Evolutionary conservation across 148 eudicot species (phyloP).

Genomic region (Silene conica): DNA sequence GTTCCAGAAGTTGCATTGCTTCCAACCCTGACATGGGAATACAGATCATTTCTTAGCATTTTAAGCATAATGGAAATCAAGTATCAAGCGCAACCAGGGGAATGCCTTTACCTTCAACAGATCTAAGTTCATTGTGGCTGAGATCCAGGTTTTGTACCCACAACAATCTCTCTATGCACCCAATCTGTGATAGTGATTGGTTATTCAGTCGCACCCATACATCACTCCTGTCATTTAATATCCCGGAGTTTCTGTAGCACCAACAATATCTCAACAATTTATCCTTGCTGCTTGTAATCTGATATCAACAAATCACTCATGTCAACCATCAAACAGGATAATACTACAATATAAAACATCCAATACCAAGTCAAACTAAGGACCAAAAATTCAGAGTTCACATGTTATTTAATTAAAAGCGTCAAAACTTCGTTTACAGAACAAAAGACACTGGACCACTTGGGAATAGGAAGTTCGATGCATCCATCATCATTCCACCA

Average conservation of each 20-base stretch:
- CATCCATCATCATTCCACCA: not conserved
- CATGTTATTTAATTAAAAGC: not conserved
- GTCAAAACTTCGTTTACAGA: not conserved
- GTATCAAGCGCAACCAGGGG: not conserved
- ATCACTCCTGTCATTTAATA: conserved; percentile 20
- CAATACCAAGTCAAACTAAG: not conserved
- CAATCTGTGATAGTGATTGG: conserved; percentile 56
- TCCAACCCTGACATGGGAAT: conserved; percentile 60
- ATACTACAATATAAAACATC: not conserved
- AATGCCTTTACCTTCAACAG: conserved; percentile 55
- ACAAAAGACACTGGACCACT: not conserved
- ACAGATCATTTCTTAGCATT: not conserved
- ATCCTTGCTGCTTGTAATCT: conserved; percentile 54
- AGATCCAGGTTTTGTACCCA: conserved; percentile 90
- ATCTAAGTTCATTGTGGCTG: conserved; percentile 65
- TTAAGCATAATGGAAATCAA: not conserved
- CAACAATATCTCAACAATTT: conserved; percentile 42
- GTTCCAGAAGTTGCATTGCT: conserved; percentile 72
- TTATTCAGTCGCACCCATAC: conserved; percentile 52
- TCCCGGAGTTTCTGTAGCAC: conserved; percentile 31
- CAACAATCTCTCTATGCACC: conserved; percentile 43
- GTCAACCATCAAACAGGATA: not conserved
- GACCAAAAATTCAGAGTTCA: not conserved
- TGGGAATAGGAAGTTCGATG: not conserved
- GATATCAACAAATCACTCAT: conserved; percentile 19